Evolutionary conservation across 2,329 filamentous ascomycete genomes (phyloP).

Genomic region (Fusarium acutatum): DNA sequence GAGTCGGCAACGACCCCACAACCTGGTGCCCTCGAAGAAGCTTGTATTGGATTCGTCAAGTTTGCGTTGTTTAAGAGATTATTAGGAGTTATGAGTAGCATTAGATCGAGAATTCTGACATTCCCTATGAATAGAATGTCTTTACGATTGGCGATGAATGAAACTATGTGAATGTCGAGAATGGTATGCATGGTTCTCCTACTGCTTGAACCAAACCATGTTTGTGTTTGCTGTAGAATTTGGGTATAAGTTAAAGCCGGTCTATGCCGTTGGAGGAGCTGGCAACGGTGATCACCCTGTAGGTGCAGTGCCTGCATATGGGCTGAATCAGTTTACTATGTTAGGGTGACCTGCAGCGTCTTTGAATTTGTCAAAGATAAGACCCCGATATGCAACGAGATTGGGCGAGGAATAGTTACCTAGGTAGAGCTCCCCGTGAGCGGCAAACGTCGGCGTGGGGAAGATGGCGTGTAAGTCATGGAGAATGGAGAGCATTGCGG

Average conservation of each 20-base stretch:
- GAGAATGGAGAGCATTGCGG: not conserved
- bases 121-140: not conserved
- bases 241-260: conserved; percentile 17
- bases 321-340: not conserved
- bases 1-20: conserved; percentile 1
- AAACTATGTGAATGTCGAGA: not conserved
- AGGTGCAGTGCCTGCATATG: conserved; percentile 1
- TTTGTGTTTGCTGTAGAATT: not conserved
- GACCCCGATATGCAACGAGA: not conserved
- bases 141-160: not conserved
- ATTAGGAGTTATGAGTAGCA: not conserved
- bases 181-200: not conserved
- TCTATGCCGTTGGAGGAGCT: conserved; percentile 14
- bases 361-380: not conserved
- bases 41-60: not conserved
- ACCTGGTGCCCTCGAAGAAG: not conserved
- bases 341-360: not conserved
- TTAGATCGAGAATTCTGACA: conserved; percentile 6
- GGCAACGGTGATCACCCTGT: not conserved
- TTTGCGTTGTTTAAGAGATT: not conserved
- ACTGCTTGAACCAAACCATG: not conserved
- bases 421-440: not conserved
- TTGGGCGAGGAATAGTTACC: not conserved
- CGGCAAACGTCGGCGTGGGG: conserved; percentile 34
- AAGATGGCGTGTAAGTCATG: conserved; percentile 9